Evolutionary conservation across 108 stramenopile species (phyloP).

Genomic region (Epipyxis sp.): DNA sequence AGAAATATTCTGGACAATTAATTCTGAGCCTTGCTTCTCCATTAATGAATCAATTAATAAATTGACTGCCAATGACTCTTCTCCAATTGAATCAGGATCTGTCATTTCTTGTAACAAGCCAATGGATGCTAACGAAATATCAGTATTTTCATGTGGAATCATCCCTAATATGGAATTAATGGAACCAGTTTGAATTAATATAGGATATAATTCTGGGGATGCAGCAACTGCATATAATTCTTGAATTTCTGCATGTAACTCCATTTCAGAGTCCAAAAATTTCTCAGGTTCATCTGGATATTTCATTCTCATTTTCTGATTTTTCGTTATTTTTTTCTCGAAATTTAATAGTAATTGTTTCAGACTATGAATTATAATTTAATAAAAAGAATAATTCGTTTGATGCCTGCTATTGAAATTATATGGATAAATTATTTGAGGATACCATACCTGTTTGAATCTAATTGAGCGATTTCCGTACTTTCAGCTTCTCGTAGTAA

Average conservation of each 20-base stretch:
- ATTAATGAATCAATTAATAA: background rate
- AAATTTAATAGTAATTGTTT: slow-evolving; percentile 46
- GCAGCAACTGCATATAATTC: slow-evolving; percentile 41
- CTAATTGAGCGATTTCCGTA: background rate
- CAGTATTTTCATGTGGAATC: slow-evolving; percentile 57
- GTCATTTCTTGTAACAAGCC: slow-evolving; percentile 50
- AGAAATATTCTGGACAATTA: slow-evolving; percentile 49
- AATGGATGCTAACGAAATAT: slow-evolving; percentile 48
- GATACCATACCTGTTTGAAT: background rate
- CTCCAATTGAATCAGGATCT: slow-evolving; percentile 43
- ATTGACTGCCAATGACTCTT: slow-evolving; percentile 34
- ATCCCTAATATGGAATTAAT: slow-evolving; percentile 51
- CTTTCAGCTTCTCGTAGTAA: slow-evolving; percentile 24
- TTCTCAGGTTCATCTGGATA: slow-evolving; percentile 53
- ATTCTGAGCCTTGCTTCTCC: slow-evolving; percentile 41
- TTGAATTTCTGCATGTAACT: slow-evolving; percentile 50
- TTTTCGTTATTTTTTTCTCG: slow-evolving; percentile 49
- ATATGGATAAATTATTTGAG: background rate
- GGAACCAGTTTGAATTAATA: slow-evolving; percentile 38
- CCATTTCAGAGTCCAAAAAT: slow-evolving; percentile 56
- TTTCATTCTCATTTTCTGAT: slow-evolving; percentile 56
- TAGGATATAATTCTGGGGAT: slow-evolving; percentile 52
- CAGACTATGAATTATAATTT: slow-evolving; percentile 41
- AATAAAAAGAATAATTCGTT: background rate
- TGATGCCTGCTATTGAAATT: background rate